Base-by-base conservation (phyloP, 2,329 filamentous ascomycete genomes). In the Leptosphaerulina australis region DNA sequence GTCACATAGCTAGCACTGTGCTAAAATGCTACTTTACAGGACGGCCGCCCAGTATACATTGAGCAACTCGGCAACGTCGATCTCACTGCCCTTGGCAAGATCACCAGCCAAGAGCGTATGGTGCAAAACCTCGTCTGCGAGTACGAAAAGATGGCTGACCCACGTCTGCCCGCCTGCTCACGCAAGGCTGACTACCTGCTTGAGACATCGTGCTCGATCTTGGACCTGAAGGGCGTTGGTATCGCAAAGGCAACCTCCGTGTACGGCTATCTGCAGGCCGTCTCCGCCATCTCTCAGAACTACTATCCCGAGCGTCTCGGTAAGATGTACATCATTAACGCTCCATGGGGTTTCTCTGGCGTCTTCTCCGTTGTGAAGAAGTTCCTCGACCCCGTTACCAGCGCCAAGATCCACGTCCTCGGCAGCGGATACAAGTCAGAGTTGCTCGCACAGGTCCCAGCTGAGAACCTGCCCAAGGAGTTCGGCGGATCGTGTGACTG, bases 271-370 rank as follows among this genome's bases (percentile, higher is more conserved):
- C 84, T 99, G 63, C 85, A 85, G 67, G 84, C 88, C 72, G 91
- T 91, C 35, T 94, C 91, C 25, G 86, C 80, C 73, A 90, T 99
- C 77, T 96, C 90, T 59, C 94, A 97, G 78, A 96, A 97, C 83
- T 96, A 97, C 85, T 99, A 99, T 79, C 94, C 94, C 6, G 94
- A 99, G 82, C 90, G 94, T 52, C 82, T 99, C 52, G 94, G 94
- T 69, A 92, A 91, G 77, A 83, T 99, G 71, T 99, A 96, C 82
- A 79, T 99, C 66, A 97, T 99, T 85, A 99, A 99, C 77, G 90
- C 93, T 3, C 91, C 91, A 15, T 97, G 92, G 92, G 92, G 92
- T 20, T 97, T 97, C 82, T 87, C 87, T 55, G 83, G 83, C 62
- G 88, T 91, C 57, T 99, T 94, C 83, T 82, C 78, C 71, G 82